Conservation (phyloP, 805 yeast species). For the Blastobotrys peoriensis region DNA sequence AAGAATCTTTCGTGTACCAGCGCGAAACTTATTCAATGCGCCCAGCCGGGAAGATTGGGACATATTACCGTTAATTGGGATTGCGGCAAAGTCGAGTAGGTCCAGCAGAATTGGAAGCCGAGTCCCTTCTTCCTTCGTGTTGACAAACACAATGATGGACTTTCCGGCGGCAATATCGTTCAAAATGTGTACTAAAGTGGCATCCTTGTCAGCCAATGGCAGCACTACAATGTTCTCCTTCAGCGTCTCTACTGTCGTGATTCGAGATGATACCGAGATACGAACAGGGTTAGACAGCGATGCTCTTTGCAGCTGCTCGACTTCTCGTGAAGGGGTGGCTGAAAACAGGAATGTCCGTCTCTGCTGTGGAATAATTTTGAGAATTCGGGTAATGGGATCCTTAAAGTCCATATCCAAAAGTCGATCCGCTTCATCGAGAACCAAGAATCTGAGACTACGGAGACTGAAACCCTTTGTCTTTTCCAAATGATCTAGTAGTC, state of each 20-base stretch:
- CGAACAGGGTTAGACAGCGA: conserved; percentile 83
- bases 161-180: conserved; percentile 78
- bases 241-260: conserved; percentile 91
- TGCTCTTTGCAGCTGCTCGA: conserved; percentile 91
- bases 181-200: conserved; percentile 72
- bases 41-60: conserved; percentile 86
- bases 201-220: conserved; percentile 89
- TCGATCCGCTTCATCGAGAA: conserved; percentile 97
- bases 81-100: conserved; percentile 77
- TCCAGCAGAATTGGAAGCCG: conserved; percentile 78
- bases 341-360: conserved; percentile 78
- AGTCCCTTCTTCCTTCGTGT: conserved; percentile 94
- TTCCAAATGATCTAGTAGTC: conserved; percentile 82
- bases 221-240: conserved; percentile 84
- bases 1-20: conserved; percentile 85
- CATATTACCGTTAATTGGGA: conserved; percentile 95
- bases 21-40: conserved; percentile 86
- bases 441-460: conserved; percentile 70
- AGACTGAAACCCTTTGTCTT: conserved; percentile 85
- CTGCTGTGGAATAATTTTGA: conserved; percentile 76
- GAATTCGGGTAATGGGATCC: conserved; percentile 81
- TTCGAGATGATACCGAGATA: conserved; percentile 81
- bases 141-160: conserved; percentile 79
- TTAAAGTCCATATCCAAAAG: conserved; percentile 94
- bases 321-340: conserved; percentile 96